Conservation (phyloP, 129 eudicot species). For the Tagetes erecta region DNA sequence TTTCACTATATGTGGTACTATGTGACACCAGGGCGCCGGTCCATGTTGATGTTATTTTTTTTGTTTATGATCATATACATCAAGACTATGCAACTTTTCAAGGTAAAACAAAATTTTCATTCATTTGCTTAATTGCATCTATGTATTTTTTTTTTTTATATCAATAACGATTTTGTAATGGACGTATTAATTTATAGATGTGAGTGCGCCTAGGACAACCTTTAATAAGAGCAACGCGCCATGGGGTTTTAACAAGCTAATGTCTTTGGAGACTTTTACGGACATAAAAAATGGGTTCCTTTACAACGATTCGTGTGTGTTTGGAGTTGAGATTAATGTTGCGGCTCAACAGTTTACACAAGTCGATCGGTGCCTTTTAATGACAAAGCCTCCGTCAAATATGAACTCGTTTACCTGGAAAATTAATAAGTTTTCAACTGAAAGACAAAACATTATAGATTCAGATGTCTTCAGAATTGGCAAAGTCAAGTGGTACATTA, state of each 20-base stretch:
- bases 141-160: neutral
- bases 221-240: neutral
- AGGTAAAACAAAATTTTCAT: neutral
- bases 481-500: slow-evolving; percentile 25
- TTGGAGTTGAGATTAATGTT: neutral
- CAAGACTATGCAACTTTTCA: neutral
- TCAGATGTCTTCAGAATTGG: slow-evolving; percentile 32
- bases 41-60: neutral
- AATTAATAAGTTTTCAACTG: slow-evolving; percentile 10
- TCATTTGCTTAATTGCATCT: neutral
- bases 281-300: neutral
- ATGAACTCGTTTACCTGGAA: slow-evolving; percentile 23
- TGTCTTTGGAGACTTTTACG: neutral
- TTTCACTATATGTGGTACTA: neutral
- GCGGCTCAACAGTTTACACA: neutral
- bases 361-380: slow-evolving; percentile 7
- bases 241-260: neutral
- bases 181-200: neutral
- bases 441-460: rapidly evolving
- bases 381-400: slow-evolving; percentile 15
- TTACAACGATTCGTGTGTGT: neutral
- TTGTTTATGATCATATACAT: neutral
- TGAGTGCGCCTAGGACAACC: neutral
- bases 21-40: neutral
- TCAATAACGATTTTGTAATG: neutral